Percentiles rank a stretch among this genome's conserved stretches.
phyloP scores from a whole-genome alignment of 805 yeast genomes.

The Kodamaea leandrae region DNA sequence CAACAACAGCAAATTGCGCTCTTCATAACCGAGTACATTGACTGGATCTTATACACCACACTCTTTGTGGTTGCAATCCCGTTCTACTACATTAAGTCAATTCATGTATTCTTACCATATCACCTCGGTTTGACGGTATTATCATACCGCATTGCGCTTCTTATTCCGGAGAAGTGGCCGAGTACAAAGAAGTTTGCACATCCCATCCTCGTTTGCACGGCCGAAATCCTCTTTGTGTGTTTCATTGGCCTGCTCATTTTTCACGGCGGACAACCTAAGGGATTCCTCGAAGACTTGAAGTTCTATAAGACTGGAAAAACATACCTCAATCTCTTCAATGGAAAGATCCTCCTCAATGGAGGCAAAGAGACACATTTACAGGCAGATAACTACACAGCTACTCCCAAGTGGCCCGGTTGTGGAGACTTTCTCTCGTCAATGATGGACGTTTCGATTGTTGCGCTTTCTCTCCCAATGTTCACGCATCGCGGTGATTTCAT shows the following conservation, averaged over 20 bases:
- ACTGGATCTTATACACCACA: slow-evolving; percentile 49
- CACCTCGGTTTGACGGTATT: slow-evolving; percentile 61
- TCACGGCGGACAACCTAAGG: slow-evolving; percentile 37
- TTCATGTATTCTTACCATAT: slow-evolving; percentile 57
- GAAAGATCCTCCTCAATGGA: slow-evolving; percentile 26
- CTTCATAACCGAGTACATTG: slow-evolving; percentile 45
- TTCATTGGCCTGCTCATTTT: slow-evolving; percentile 58
- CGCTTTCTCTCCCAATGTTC: slow-evolving; percentile 75
- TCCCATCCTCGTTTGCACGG: slow-evolving; percentile 69
- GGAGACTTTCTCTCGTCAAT: slow-evolving; percentile 71
- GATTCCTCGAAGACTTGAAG: slow-evolving; percentile 50
- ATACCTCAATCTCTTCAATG: slow-evolving; percentile 57
- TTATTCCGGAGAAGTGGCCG: slow-evolving; percentile 45
- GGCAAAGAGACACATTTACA: slow-evolving; percentile 20
- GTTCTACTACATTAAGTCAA: slow-evolving; percentile 48
- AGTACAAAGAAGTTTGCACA: slow-evolving; percentile 54
- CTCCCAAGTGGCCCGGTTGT: slow-evolving; percentile 67
- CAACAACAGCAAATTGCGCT: slow-evolving; percentile 23
- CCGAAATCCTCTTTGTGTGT: slow-evolving; percentile 58
- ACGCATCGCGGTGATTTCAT: slow-evolving; percentile 64
- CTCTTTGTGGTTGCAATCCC: slow-evolving; percentile 58
- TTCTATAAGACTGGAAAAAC: slow-evolving; percentile 68
- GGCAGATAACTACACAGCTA: slow-evolving; percentile 24
- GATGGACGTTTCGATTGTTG: slow-evolving; percentile 76
- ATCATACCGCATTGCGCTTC: slow-evolving; percentile 50